Evolutionary conservation across 352 stramenopile genomes (phyloP), one percentile per base, ranked within the genome.

Genomic region (Achlya hypogyna): DNA sequence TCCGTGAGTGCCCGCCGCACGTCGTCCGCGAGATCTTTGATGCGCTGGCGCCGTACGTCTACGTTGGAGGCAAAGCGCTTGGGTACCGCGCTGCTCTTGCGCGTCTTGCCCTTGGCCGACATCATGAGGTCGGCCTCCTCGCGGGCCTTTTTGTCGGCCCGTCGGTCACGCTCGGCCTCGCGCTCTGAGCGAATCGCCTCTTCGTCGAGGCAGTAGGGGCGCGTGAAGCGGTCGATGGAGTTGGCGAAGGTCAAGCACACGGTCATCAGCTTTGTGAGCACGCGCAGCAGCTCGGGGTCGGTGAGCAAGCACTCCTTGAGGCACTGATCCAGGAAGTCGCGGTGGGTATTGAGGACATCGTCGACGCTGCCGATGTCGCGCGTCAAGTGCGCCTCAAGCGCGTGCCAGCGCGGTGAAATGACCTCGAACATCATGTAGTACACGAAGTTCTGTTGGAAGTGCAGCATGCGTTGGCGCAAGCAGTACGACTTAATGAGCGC

Each of bases 351-450:
- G 20, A 99, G 72, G 53, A 99, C 88, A 62, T 99, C 92, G 68
- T 99, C 97, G 1, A 98, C 88, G 0, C 89, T 98, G 51, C 79
- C 76, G 16, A 81, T 78, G 31, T 69, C 77, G 23, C 20, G 60
- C 14, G 75, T 75, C 25, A 98, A 73, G 25, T 95, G 81, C 18
- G 78, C 78, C 70, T 98, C 79, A 53, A 99, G 83, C 18, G 87
- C 81, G 63, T 96, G 86, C 88, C 88, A 98, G 31, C 92, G 86
- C 2, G 93, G 90, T 0, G 96, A 96, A 62, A 98, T 96, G 5
- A 99, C 96, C 62, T 95, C 96, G 51, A 98, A 96, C 82, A 98
- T 98, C 79, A 98, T 97, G 73, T 99, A 99, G 74, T 98, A 98
- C 27, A 98, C 87, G 29, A 99, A 93, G 70, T 99, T 99, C 68